These are phyloP conservation scores for Aegilops bicornis DNA, from an alignment of 176 grass and related monocot genomes.

Conservation along the genomic window DNA sequence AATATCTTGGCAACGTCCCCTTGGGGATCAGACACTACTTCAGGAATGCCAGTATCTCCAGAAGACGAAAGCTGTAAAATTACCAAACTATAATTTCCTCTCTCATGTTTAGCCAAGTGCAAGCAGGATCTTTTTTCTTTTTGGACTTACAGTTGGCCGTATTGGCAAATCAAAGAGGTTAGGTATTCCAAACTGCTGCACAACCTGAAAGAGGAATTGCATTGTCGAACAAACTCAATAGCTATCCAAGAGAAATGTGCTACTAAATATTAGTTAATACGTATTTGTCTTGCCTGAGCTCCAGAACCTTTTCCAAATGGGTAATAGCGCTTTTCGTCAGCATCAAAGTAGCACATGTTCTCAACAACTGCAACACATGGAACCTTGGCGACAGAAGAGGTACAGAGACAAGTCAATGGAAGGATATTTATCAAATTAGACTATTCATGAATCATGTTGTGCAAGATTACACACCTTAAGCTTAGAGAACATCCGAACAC, in stretches of 20 bases:
- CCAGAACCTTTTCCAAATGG: constrained; percentile 96
- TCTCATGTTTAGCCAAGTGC: background rate
- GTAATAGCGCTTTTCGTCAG: constrained; percentile 82
- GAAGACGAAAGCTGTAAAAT: constrained; percentile 84
- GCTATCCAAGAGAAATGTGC: constrained; percentile 25
- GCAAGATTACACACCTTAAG: constrained; percentile 69
- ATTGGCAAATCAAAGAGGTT: constrained; percentile 96
- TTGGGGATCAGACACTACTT: constrained; percentile 88
- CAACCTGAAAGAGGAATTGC: constrained; percentile 67
- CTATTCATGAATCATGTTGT: constrained; percentile 15
- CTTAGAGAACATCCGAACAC: constrained; percentile 98
- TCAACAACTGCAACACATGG: constrained; percentile 96
- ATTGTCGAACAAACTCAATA: constrained; percentile 14
- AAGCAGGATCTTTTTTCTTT: background rate
- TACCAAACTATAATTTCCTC: constrained; percentile 15
- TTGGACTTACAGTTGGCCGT: constrained; percentile 70
- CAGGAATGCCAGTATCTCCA: constrained; percentile 87
- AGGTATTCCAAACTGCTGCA: constrained; percentile 96
- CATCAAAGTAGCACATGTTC: constrained; percentile 99
- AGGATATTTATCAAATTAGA: background rate
- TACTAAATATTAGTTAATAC: background rate
- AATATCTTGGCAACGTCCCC: constrained; percentile 91
- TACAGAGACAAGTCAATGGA: constrained; percentile 2
- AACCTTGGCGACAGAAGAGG: constrained; percentile 54
- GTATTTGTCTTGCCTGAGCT: constrained; percentile 59